Conservation (phyloP, 441 rosid genomes). For the Geranium incanum region DNA sequence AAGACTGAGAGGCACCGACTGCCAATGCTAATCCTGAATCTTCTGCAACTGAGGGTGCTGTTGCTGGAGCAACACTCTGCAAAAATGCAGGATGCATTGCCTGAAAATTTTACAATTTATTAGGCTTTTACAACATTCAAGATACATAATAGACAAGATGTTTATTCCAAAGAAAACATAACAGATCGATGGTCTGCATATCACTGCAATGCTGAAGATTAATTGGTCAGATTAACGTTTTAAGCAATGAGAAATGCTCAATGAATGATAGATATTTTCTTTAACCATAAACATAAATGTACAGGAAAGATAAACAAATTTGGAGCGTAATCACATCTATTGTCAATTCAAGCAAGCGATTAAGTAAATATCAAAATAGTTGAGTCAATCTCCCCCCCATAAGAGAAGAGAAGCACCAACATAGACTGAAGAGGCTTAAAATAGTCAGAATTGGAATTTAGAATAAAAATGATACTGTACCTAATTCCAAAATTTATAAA, state of each 20-base stretch:
- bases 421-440: no score
- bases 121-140: neutral
- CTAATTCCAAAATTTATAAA: no score
- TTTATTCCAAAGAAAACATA: neutral
- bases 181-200: neutral
- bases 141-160: neutral
- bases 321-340: neutral
- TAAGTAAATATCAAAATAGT: no score
- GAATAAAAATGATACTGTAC: no score
- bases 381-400: no score
- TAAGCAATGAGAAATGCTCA: neutral
- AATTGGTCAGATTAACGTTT: neutral
- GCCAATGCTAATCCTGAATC: constrained; percentile 68
- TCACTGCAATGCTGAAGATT: neutral
- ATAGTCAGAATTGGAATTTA: no score
- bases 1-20: constrained; percentile 64
- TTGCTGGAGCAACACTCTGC: constrained; percentile 37
- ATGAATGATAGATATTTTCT: neutral
- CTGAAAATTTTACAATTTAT: constrained; percentile 31
- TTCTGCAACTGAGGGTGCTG: constrained; percentile 55
- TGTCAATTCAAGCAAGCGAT: no score
- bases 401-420: no score
- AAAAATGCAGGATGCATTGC: constrained; percentile 59
- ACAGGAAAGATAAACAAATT: neutral
- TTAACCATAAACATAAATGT: neutral